These are phyloP conservation scores for Firmiana major DNA, from an alignment of 345 rosid species.

Conservation along the genomic window DNA sequence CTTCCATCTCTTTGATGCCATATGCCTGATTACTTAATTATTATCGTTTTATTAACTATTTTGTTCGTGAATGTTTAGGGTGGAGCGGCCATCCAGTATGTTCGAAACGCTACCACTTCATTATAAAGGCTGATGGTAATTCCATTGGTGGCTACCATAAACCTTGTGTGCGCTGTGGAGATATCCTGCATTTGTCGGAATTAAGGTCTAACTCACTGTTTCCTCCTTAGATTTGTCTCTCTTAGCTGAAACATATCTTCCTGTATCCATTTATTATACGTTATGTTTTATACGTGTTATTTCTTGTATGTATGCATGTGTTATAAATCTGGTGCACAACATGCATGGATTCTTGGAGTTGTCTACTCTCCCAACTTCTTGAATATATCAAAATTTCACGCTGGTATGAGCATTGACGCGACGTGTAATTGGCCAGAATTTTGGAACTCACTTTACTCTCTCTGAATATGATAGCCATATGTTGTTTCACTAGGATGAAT, in stretches of 20 bases:
- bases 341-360: neutral
- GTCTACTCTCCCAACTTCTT: neutral
- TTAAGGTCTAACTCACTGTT: conserved; percentile 33
- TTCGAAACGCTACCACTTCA: conserved; percentile 64
- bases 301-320: neutral
- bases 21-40: neutral
- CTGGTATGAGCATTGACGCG: neutral
- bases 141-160: conserved; percentile 51
- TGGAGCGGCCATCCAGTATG: conserved; percentile 76
- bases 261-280: neutral
- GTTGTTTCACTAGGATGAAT: neutral
- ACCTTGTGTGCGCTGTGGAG: conserved; percentile 55
- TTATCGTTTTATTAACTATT: neutral
- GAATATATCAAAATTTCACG: neutral
- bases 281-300: neutral
- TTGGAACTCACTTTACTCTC: neutral
- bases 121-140: conserved; percentile 56
- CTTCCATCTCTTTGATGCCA: neutral
- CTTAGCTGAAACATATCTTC: neutral
- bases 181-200: conserved; percentile 45
- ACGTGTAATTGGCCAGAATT: neutral
- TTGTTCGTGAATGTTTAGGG: conserved; percentile 23
- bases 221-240: neutral
- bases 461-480: neutral
- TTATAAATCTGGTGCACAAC: neutral